Evolutionary conservation across 495 filamentous ascomycete genomes (phyloP).

Genomic region (Penicillium crystallinum): DNA sequence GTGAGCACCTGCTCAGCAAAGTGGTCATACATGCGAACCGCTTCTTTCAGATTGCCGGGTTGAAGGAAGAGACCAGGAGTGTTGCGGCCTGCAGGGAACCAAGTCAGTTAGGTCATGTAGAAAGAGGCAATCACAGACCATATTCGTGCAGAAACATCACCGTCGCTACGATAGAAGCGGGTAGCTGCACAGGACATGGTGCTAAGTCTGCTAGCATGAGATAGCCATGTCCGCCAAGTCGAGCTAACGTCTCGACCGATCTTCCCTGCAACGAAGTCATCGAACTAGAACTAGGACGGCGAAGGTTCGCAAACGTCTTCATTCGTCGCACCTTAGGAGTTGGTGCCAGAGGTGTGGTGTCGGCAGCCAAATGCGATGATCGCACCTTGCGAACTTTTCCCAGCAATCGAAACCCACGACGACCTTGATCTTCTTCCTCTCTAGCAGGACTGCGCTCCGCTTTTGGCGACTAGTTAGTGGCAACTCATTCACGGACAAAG

Average conservation of each 20-base stretch:
- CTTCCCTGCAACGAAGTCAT: conserved; percentile 57
- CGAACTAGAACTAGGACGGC: conserved; percentile 24
- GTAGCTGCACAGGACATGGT: conserved; percentile 58
- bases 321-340: conserved; percentile 47
- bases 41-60: conserved; percentile 27
- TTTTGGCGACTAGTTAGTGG: not conserved
- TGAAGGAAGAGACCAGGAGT: conserved; percentile 28
- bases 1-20: conserved; percentile 36
- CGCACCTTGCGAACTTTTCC: conserved; percentile 31
- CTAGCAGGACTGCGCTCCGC: not conserved
- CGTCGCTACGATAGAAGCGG: conserved; percentile 70
- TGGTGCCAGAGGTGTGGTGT: conserved; percentile 37
- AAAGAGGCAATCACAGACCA: conserved; percentile 43
- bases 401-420: conserved; percentile 18
- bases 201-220: conserved; percentile 65
- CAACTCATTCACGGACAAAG: not conserved
- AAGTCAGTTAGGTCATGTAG: conserved; percentile 8
- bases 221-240: conserved; percentile 67
- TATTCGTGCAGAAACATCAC: conserved; percentile 60
- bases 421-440: not conserved
- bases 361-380: conserved; percentile 24
- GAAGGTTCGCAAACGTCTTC: conserved; percentile 34
- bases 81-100: conserved; percentile 15
- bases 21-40: conserved; percentile 32
- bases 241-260: conserved; percentile 58